phyloP scores from a whole-genome alignment of 176 grass and related monocot species.

The Musa beccarii region DNA sequence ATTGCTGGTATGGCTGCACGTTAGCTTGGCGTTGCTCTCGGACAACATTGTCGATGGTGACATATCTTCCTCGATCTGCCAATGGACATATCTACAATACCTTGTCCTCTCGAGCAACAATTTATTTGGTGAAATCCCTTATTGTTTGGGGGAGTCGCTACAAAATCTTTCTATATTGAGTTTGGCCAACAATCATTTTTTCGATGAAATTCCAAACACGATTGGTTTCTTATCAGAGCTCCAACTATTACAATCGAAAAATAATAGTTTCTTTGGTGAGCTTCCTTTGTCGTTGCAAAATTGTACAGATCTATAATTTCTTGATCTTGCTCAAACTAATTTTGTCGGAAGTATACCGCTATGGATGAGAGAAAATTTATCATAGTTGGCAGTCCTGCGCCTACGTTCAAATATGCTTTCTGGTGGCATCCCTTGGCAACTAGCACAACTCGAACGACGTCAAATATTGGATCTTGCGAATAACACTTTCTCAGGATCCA shows the following conservation, averaged over 20 bases:
- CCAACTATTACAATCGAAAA: background rate
- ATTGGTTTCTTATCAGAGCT: background rate
- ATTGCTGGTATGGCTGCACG: background rate
- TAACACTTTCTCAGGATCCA: slow-evolving; percentile 30
- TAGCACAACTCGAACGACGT: slow-evolving; percentile 17
- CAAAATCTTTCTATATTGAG: background rate
- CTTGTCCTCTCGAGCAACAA: slow-evolving; percentile 23
- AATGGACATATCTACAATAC: background rate
- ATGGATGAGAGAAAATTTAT: slow-evolving; percentile 30
- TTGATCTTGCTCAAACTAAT: slow-evolving; percentile 31
- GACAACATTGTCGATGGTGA: background rate
- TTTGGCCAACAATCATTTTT: background rate
- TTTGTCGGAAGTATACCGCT: slow-evolving; percentile 30
- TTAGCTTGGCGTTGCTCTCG: background rate
- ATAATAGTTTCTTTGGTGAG: slow-evolving; percentile 32
- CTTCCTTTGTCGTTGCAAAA: slow-evolving; percentile 23
- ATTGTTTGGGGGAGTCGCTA: background rate
- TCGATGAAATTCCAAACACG: background rate
- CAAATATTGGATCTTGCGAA: slow-evolving; percentile 19
- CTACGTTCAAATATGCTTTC: slow-evolving; percentile 31
- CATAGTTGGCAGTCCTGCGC: background rate
- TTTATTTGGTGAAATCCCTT: slow-evolving; percentile 8
- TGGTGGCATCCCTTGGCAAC: slow-evolving; percentile 8
- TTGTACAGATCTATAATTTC: background rate
- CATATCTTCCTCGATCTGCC: slow-evolving; percentile 20